Evolutionary conservation across 441 rosid species (phyloP).

Genomic region (Adansonia madagascariensis): DNA sequence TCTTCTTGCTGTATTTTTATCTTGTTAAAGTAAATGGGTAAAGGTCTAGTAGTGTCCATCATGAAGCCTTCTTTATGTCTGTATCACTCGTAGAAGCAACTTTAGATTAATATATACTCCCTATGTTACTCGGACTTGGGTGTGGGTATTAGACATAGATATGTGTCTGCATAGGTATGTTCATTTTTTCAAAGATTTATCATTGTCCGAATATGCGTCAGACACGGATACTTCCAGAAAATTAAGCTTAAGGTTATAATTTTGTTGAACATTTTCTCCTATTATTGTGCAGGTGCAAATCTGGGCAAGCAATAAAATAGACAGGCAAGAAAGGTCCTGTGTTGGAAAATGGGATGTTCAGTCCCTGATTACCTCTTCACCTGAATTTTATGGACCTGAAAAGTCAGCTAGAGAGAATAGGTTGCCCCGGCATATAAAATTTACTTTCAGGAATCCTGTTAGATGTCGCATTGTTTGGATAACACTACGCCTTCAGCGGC

Average conservation of each 20-base stretch:
- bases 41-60: slow-evolving; percentile 7
- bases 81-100: slow-evolving; percentile 19
- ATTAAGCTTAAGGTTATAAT: neutral
- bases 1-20: slow-evolving; percentile 32
- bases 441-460: slow-evolving; percentile 71
- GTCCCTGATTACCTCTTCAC: slow-evolving; percentile 61
- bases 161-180: neutral
- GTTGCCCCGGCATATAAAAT: slow-evolving; percentile 83
- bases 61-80: neutral
- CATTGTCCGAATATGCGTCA: no score
- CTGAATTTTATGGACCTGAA: slow-evolving; percentile 83
- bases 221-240: no score
- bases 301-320: slow-evolving; percentile 92
- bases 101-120: neutral
- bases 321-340: slow-evolving; percentile 78
- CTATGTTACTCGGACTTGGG: neutral
- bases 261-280: slow-evolving; percentile 28
- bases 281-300: slow-evolving; percentile 74
- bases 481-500: slow-evolving; percentile 70
- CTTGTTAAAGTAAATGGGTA: slow-evolving; percentile 24
- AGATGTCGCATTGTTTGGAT: slow-evolving; percentile 93
- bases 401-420: slow-evolving; percentile 47
- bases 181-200: neutral
- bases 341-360: slow-evolving; percentile 97
- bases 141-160: neutral